A percentile compares a stretch with the other conserved stretches of the same genome.
Evolutionary conservation across 768 basidiomycete genomes (phyloP).

Genomic region (Trametes punicea): DNA sequence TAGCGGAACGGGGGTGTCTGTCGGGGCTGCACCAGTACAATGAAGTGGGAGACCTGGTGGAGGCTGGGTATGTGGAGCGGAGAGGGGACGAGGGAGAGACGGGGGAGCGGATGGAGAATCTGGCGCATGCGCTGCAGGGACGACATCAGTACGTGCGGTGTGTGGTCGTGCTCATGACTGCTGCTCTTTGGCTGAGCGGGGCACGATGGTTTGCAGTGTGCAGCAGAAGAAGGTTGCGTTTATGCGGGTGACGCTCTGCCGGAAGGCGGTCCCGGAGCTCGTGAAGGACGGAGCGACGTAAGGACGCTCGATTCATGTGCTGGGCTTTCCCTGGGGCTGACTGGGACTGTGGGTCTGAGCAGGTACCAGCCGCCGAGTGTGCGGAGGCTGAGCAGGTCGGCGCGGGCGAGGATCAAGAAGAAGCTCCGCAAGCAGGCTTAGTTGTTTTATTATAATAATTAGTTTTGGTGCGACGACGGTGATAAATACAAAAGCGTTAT

Average conservation of each 20-base stretch:
- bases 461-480: background rate
- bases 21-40: conserved; percentile 77
- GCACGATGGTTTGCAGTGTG: conserved; percentile 47
- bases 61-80: conserved; percentile 28
- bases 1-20: conserved; percentile 34
- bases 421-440: conserved; percentile 32
- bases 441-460: background rate
- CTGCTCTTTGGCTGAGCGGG: no score
- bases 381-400: conserved; percentile 56
- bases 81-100: conserved; percentile 33
- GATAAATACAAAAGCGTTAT: background rate
- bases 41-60: conserved; percentile 56
- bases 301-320: conserved; percentile 21
- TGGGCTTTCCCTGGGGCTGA: background rate
- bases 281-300: conserved; percentile 46
- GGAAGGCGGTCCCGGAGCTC: conserved; percentile 37
- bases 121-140: conserved; percentile 46
- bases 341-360: no score
- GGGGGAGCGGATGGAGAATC: conserved; percentile 27
- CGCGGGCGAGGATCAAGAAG: conserved; percentile 53
- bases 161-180: background rate
- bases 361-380: conserved; percentile 56
- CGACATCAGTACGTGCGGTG: conserved; percentile 51
- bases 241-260: conserved; percentile 67
- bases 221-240: conserved; percentile 58